phyloP scores from a whole-genome alignment of 768 basidiomycete genomes.

The Pulveroboletus sp. region DNA sequence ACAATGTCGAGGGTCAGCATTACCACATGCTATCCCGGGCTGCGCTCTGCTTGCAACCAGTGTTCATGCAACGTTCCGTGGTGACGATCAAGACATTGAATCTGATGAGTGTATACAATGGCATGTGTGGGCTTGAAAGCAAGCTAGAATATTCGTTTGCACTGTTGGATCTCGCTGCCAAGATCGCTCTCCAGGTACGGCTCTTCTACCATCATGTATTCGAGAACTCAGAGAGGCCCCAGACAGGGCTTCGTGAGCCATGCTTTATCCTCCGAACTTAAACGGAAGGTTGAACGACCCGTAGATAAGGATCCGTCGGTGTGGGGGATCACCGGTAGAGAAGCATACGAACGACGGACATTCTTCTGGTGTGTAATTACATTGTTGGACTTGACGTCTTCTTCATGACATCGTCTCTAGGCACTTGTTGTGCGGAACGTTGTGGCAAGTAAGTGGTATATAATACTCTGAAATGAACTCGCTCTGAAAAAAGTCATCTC shows the following conservation, averaged over 20 bases:
- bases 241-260: constrained; percentile 16
- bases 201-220: background rate
- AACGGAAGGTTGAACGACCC: constrained; percentile 3
- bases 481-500: background rate
- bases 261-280: background rate
- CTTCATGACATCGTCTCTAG: background rate
- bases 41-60: constrained; percentile 43
- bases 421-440: constrained; percentile 42
- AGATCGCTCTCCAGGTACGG: constrained; percentile 46
- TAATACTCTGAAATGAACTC: background rate
- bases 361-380: constrained; percentile 43
- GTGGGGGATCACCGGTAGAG: constrained; percentile 48
- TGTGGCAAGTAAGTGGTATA: constrained; percentile 39
- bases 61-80: constrained; percentile 42
- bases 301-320: constrained; percentile 47
- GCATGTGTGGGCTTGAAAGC: constrained; percentile 49
- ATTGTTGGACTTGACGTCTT: background rate
- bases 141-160: constrained; percentile 46
- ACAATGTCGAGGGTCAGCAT: constrained; percentile 50
- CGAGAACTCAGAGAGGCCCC: constrained; percentile 1
- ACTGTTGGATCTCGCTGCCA: constrained; percentile 45
- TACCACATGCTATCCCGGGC: constrained; percentile 48
- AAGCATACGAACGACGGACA: constrained; percentile 49
- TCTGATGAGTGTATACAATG: constrained; percentile 52
- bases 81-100: constrained; percentile 48